These are phyloP conservation scores for Beauveria scarabaeidicola DNA, from an alignment of 2,329 filamentous ascomycete species.

Conservation along the genomic window DNA sequence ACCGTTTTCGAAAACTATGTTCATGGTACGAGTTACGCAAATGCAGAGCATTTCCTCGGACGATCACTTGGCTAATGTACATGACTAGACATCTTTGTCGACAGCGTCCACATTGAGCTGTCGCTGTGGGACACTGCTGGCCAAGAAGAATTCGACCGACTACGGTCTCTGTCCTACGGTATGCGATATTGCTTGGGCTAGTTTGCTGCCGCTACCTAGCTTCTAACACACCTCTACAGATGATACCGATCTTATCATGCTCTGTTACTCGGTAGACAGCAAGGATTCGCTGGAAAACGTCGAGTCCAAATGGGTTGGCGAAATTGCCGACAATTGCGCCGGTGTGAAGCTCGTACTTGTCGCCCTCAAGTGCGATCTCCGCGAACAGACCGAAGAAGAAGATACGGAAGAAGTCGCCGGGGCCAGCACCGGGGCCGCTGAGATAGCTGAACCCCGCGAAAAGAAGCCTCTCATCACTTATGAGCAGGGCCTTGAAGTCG, in stretches of 20 bases:
- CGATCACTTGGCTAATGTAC: constrained; percentile 11
- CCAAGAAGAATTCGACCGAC: constrained; percentile 95
- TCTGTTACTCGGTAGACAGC: constrained; percentile 96
- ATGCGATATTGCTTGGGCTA: constrained; percentile 8
- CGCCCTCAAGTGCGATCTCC: constrained; percentile 91
- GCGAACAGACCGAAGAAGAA: constrained; percentile 67
- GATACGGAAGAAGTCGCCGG: constrained; percentile 51
- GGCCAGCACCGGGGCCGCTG: constrained; percentile 26
- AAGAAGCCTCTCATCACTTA: constrained; percentile 76
- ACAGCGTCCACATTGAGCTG: constrained; percentile 92
- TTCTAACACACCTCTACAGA: constrained; percentile 28
- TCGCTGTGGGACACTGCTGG: constrained; percentile 98
- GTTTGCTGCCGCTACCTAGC: background rate
- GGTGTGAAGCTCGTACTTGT: constrained; percentile 92
- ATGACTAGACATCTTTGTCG: constrained; percentile 83
- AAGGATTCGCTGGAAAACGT: constrained; percentile 97
- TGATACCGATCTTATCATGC: constrained; percentile 96
- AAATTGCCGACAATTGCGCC: constrained; percentile 96
- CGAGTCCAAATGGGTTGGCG: constrained; percentile 95
- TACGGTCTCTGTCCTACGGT: constrained; percentile 93
- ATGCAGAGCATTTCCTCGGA: background rate
- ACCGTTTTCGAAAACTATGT: constrained; percentile 99
- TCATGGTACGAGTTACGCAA: constrained; percentile 55
- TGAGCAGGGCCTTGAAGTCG: constrained; percentile 83
- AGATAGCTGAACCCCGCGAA: constrained; percentile 35